Evolutionary conservation across 2,329 filamentous ascomycete genomes (phyloP).

Genomic region (Monascus ruber): DNA sequence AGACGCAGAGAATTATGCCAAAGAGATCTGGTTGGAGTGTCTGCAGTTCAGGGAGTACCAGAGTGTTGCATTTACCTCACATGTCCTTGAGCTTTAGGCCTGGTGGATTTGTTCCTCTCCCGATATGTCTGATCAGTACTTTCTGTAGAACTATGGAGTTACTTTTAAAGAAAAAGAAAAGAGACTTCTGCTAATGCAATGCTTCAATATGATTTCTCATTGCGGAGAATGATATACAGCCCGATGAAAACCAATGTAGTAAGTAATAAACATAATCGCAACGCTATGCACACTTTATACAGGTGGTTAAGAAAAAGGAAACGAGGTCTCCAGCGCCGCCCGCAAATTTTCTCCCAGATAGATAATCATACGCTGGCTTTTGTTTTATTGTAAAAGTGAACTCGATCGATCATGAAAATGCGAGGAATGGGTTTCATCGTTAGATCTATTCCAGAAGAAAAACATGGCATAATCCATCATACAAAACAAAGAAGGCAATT

Average conservation of each 20-base stretch:
- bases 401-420: too few species aligned
- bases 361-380: not conserved
- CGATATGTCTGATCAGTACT: too few species aligned
- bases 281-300: conserved; percentile 13
- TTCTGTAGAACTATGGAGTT: not conserved
- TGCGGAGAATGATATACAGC: not conserved
- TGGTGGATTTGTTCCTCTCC: too few species aligned
- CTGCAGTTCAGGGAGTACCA: conserved; percentile 17
- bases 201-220: not conserved
- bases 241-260: not conserved
- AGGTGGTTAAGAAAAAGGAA: conserved; percentile 6
- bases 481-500: too few species aligned
- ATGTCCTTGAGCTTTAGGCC: conserved; percentile 5
- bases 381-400: too few species aligned
- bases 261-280: conserved; percentile 6
- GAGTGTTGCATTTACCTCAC: conserved; percentile 19
- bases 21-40: conserved; percentile 11
- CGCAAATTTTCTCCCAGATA: conserved; percentile 2
- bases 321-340: conserved; percentile 3
- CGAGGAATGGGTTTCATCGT: too few species aligned
- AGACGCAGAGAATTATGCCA: conserved; percentile 28
- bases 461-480: too few species aligned
- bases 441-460: too few species aligned
- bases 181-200: not conserved
- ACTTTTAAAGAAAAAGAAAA: not conserved